Base-by-base conservation (phyloP, 805 yeast species). In the Tetrapisispora taiwanensis region DNA sequence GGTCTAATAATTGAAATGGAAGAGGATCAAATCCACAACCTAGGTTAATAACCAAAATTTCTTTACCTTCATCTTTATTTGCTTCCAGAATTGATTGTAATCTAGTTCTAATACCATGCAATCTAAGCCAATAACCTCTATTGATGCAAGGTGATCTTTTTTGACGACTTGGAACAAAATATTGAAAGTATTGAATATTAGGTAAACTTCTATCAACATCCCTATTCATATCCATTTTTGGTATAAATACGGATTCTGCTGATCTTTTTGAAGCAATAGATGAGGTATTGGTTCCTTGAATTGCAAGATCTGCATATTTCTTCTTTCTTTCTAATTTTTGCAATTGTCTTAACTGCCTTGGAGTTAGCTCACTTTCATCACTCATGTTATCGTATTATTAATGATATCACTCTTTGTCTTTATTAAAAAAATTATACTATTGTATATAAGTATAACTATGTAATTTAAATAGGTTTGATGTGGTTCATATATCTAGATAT, bases 231-330 rank as follows among this genome's bases (percentile, higher is more conserved):
- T 43, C 35, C 65, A 57, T 42, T 43, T 59, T 43, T 18, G 55
- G 49, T 45, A 57, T 40, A 50, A 80, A 84, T 10, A 83, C 62
- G 51, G 71, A 65, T 53, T 85, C 94, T 2, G 83, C 95, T 1
- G 92, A 83, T 49, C 92, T 63, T 53, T 84, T 84, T 2, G 92
- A 83, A 1, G 83, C 88, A 40, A 85, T 84, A 0, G 94, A 84
- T 7, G 87, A 83, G 52, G 81, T 83, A 56, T 85, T 84, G 3
- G 95, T 84, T 3, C 86, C 88, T 62, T 84, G 94, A n/a, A 84
- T 79, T 26, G 81, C 80, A 28, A 77, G 61, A 59, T 81, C 88
- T 30, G 76, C 75, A 52, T 71, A 75, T 20, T 68, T 66, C 49
- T 71, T 72, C 34, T 71, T 66, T 31, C 80, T 59, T 34, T 56